phyloP scores from a whole-genome alignment of 2,329 filamentous ascomycete genomes.

The Colletotrichum phormii region DNA sequence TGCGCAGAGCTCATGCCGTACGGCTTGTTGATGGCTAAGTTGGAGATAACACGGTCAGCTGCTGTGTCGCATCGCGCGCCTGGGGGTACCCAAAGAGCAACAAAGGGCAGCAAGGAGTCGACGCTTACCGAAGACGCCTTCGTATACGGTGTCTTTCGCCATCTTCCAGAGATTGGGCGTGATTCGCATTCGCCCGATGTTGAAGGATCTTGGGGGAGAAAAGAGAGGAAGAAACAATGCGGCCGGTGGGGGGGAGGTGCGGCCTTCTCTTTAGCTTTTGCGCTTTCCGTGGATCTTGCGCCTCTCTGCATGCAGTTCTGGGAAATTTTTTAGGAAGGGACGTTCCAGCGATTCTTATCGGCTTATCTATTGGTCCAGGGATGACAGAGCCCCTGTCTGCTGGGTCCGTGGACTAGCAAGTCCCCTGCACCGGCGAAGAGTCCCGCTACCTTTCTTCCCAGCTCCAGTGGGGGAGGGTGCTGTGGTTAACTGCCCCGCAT shows the following conservation, averaged over 20 bases:
- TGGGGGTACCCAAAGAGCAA: not conserved
- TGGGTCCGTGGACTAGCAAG: conserved; percentile 16
- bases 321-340: conserved; percentile 32
- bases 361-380: conserved; percentile 31
- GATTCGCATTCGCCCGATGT: conserved; percentile 45
- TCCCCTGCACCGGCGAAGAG: conserved; percentile 14
- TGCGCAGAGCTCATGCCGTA: conserved; percentile 88
- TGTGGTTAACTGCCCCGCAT: conserved; percentile 25
- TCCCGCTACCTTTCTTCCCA: conserved; percentile 8
- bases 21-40: conserved; percentile 90
- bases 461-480: conserved; percentile 22
- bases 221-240: not conserved
- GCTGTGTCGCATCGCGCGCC: conserved; percentile 9
- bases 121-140: conserved; percentile 68
- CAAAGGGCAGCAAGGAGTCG: not conserved
- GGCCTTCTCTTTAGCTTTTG: conserved; percentile 30
- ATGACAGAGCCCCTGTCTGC: conserved; percentile 7
- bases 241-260: conserved; percentile 10
- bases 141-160: conserved; percentile 64
- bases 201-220: not conserved
- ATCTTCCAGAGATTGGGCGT: conserved; percentile 56
- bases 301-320: conserved; percentile 30
- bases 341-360: conserved; percentile 29
- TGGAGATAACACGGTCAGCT: conserved; percentile 9
- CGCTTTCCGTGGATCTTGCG: conserved; percentile 22